phyloP scores from a whole-genome alignment of 2,329 filamentous ascomycete species.

The Colletotrichum cuscutae region DNA sequence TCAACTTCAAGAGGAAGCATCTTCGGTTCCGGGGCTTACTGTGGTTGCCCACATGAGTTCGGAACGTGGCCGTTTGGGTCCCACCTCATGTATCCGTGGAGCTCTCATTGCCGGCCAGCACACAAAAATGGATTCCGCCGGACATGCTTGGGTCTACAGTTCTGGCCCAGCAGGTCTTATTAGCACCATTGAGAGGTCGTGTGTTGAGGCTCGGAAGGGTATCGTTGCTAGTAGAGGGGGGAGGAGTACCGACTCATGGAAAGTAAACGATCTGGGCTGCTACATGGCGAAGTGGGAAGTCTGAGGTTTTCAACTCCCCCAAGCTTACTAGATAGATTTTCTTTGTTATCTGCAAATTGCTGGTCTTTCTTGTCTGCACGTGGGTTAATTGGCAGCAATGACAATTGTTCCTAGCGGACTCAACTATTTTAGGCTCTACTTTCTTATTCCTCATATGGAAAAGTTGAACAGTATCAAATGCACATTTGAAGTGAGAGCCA shows the following conservation, averaged over 20 bases:
- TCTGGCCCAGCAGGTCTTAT: slow-evolving; percentile 6
- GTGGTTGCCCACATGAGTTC: background rate
- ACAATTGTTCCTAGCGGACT: no score
- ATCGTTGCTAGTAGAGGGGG: background rate
- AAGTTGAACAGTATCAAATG: no score
- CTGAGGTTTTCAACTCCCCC: background rate
- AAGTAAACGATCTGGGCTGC: background rate
- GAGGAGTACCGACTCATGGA: background rate
- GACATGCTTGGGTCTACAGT: slow-evolving; percentile 8
- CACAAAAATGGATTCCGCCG: background rate
- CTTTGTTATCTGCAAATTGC: background rate
- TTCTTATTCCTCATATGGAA: no score
- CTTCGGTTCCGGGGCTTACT: background rate
- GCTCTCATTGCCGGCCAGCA: background rate
- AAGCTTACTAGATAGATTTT: background rate
- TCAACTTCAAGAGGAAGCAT: background rate
- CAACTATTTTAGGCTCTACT: no score
- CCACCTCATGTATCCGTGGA: background rate
- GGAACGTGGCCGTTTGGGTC: background rate
- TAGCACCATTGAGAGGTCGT: background rate
- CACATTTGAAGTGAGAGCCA: no score
- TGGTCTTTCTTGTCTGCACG: background rate
- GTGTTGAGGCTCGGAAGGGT: background rate
- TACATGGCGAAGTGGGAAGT: slow-evolving; percentile 13
- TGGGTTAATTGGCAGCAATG: no score